Conservation (phyloP, 352 stramenopile species). For the Globisporangium spinosum region DNA sequence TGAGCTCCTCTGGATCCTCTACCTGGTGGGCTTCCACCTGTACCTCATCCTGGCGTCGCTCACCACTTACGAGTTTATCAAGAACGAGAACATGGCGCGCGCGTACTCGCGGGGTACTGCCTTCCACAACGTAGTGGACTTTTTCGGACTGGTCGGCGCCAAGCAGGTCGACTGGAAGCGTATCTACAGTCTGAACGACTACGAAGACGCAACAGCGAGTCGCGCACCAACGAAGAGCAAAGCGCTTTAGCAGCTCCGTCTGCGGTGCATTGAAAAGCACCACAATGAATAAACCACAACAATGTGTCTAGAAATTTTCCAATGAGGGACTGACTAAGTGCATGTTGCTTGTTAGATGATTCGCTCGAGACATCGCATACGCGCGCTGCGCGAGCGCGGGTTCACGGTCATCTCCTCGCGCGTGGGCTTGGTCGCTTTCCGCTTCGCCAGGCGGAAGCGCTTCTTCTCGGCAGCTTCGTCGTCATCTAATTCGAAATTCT, state of each 20-base stretch:
- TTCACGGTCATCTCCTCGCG: slow-evolving; percentile 62
- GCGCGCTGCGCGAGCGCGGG: slow-evolving; percentile 61
- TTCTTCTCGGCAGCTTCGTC: slow-evolving; percentile 25
- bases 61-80: slow-evolving; percentile 82
- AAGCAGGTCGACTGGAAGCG: slow-evolving; percentile 48
- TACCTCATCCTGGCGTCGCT: slow-evolving; percentile 58
- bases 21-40: slow-evolving; percentile 63
- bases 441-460: slow-evolving; percentile 53
- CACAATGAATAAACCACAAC: not conserved
- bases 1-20: slow-evolving; percentile 72
- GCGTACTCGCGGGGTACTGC: slow-evolving; percentile 55
- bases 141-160: slow-evolving; percentile 40
- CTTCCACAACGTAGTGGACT: slow-evolving; percentile 56
- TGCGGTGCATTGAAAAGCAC: not conserved
- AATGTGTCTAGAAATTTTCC: not conserved
- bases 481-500: slow-evolving; percentile 12
- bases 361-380: slow-evolving; percentile 70
- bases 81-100: slow-evolving; percentile 47
- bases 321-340: not conserved
- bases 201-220: slow-evolving; percentile 9
- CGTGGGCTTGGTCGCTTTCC: slow-evolving; percentile 67
- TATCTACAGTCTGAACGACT: slow-evolving; percentile 60
- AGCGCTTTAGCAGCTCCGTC: slow-evolving; percentile 16
- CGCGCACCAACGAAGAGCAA: slow-evolving; percentile 20
- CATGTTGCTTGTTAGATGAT: slow-evolving; percentile 14